Conservation (phyloP, 2,329 filamentous ascomycete genomes). For the Alternaria triticina region DNA sequence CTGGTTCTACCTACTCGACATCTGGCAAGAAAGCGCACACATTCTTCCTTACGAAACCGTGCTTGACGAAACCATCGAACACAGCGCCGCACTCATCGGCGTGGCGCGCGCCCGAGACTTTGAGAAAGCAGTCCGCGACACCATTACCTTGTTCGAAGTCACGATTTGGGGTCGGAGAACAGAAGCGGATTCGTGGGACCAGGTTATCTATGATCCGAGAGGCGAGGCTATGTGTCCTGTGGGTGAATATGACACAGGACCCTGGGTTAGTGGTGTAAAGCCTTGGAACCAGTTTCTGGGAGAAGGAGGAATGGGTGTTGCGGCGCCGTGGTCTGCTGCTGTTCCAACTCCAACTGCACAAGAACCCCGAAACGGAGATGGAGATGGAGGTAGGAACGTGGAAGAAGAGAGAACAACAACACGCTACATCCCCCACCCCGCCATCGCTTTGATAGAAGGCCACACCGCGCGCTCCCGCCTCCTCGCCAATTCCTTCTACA, state of each 20-base stretch:
- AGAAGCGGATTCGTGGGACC: background rate
- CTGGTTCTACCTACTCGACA: slow-evolving; percentile 38
- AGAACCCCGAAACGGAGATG: background rate
- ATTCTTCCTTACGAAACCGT: background rate
- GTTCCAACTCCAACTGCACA: too few relatives aligned
- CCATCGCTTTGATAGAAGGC: slow-evolving; percentile 28
- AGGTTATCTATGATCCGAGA: slow-evolving; percentile 15
- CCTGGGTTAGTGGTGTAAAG: slow-evolving; percentile 30
- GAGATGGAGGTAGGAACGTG: background rate
- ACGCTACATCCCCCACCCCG: slow-evolving; percentile 31
- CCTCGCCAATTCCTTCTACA: background rate
- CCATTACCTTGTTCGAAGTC: slow-evolving; percentile 1
- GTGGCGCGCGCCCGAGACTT: slow-evolving; percentile 1
- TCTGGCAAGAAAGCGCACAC: slow-evolving; percentile 20
- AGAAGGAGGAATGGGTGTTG: slow-evolving; percentile 24
- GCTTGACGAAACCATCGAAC: background rate
- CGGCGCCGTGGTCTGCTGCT: background rate
- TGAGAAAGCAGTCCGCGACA: background rate
- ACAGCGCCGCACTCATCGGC: background rate
- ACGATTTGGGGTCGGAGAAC: slow-evolving; percentile 6
- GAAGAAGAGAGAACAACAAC: background rate
- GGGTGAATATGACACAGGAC: slow-evolving; percentile 14
- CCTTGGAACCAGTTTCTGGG: slow-evolving; percentile 39
- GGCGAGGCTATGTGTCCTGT: background rate
- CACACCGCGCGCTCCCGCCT: slow-evolving; percentile 25